phyloP scores from a whole-genome alignment of 2,329 filamentous ascomycete genomes.

The Diaporthe australafricana region DNA sequence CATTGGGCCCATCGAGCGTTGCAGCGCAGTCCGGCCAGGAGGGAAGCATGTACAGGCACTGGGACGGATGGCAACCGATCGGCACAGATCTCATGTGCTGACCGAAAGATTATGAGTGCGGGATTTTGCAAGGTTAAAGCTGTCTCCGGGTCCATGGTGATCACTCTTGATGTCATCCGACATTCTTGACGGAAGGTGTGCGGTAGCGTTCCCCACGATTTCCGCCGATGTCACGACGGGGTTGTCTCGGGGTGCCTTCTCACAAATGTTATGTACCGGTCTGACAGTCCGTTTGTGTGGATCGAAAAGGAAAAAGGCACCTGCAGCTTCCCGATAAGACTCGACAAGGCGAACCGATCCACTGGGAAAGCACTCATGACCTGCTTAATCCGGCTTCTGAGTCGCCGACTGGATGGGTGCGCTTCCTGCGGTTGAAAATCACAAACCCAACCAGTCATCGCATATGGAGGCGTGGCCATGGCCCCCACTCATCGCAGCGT shows the following conservation, averaged over 20 bases:
- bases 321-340: slow-evolving; percentile 32
- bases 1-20: slow-evolving; percentile 15
- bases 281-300: slow-evolving; percentile 10
- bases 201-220: slow-evolving; percentile 19
- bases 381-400: slow-evolving; percentile 26
- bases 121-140: slow-evolving; percentile 21
- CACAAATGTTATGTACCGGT: background rate
- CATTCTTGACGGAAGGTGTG: slow-evolving; percentile 5
- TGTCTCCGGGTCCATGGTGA: background rate
- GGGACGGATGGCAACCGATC: slow-evolving; percentile 4
- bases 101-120: slow-evolving; percentile 1
- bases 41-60: background rate
- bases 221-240: slow-evolving; percentile 21
- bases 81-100: slow-evolving; percentile 12
- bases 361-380: slow-evolving; percentile 34
- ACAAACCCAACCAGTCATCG: slow-evolving; percentile 33
- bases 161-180: slow-evolving; percentile 32
- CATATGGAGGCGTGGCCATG: slow-evolving; percentile 9
- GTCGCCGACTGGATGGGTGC: slow-evolving; percentile 31
- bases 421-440: slow-evolving; percentile 28
- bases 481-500: slow-evolving; percentile 21
- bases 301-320: slow-evolving; percentile 16
- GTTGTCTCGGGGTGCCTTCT: background rate
- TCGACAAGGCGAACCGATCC: slow-evolving; percentile 32
- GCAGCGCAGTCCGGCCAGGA: slow-evolving; percentile 25